Base-by-base conservation (phyloP, 2,329 filamentous ascomycete genomes). In the Aureobasidium lini region DNA sequence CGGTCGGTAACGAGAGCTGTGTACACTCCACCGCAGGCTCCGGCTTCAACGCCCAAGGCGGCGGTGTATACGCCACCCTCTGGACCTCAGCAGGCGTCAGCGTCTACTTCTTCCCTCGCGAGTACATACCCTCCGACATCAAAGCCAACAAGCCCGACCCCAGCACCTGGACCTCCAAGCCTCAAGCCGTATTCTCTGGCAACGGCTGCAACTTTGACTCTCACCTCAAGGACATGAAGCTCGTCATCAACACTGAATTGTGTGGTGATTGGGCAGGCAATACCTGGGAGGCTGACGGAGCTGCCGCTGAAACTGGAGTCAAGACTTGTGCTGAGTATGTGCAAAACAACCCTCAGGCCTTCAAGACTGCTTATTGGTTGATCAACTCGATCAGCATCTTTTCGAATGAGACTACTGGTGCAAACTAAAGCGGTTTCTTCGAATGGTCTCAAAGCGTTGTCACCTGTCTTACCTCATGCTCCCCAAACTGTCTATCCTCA, bases 221-320 rank as follows among this genome's bases (percentile, higher is more conserved):
- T 1, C 81, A 86, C 72, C 95, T 96, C 76, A 76, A 76, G 61
- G 73, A 87, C 61, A 82, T 95, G 76, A 82, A 86, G 66, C 84
- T 96, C 63, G 82, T 93, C 63, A 86, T 94, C 72, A 84, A 93
- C 74, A 94, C 86, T 0, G 88, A 88, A 6, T 90, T 95, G 71
- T 96, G 92, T 72, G 92, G 92, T 18, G 83, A 87, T 68, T 96
- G 91, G 91, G 91, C 91, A 7, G 89, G 89, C 28, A 70, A 63
- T 5, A 83, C 85, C 36, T 95, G 88, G 86, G 67, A 68, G 50
- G 68, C 71, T 34, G 79, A 85, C 61, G 79, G 81, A 44, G 92
- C 88, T 71, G 74, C 79, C 1, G 73, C 79, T 42, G 77, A 83
- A 11, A 73, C 71, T 11, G 69, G 68, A 64, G 88, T 84, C 0